These are phyloP conservation scores for Begonia fuchsioides DNA, from an alignment of 306 rosid genomes.

Conservation along the genomic window DNA sequence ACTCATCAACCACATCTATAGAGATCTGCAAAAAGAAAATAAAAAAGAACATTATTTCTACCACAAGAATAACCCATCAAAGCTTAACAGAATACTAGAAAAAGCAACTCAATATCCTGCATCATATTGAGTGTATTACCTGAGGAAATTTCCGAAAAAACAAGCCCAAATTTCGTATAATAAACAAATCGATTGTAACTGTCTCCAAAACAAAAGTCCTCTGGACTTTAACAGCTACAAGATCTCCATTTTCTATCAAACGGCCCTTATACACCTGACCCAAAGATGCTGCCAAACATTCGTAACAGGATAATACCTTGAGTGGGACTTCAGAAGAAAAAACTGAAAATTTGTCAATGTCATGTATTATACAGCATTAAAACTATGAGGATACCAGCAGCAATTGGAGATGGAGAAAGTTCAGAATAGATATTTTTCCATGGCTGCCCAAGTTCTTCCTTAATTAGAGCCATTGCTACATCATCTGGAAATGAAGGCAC, in stretches of 20 bases:
- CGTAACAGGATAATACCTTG: constrained; percentile 6
- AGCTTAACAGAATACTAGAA: not conserved
- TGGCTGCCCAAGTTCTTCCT: constrained; percentile 97
- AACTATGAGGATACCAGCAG: constrained; percentile 59
- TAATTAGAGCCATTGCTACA: constrained; percentile 87
- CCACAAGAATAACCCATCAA: constrained; percentile 4
- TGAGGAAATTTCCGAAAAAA: constrained; percentile 85
- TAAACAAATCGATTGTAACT: constrained; percentile 68
- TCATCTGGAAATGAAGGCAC: constrained; percentile 98
- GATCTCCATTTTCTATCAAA: constrained; percentile 79
- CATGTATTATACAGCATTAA: not conserved
- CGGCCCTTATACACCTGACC: constrained; percentile 98
- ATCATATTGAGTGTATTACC: constrained; percentile 28
- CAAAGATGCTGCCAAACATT: constrained; percentile 74
- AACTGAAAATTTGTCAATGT: not conserved
- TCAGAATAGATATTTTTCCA: constrained; percentile 85
- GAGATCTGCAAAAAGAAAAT: constrained; percentile 44
- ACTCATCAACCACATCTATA: constrained; percentile 94
- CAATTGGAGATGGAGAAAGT: constrained; percentile 88
- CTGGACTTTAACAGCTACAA: constrained; percentile 97
- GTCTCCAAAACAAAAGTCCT: constrained; percentile 98
- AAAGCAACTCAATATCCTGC: constrained; percentile 2
- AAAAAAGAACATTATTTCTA: constrained; percentile 8
- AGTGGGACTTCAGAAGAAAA: constrained; percentile 4
- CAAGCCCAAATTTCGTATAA: constrained; percentile 87